Evolutionary conservation across 371 early-diverging fungal species (phyloP), one percentile per base, ranked within the genome.

Genomic region (Cokeromyces recurvatus): DNA sequence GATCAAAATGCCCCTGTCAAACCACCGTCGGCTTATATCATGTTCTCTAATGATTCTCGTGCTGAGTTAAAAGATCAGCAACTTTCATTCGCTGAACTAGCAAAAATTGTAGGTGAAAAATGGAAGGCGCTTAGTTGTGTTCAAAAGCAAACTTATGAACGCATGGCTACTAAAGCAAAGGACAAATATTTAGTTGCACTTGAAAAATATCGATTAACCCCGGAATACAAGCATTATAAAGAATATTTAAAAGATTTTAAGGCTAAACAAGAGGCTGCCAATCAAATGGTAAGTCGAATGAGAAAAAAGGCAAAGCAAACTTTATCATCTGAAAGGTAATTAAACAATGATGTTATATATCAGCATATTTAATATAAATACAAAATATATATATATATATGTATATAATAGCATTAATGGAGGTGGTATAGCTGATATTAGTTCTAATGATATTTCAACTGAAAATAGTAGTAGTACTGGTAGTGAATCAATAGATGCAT

Each of bases 11-110:
- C 71, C 1, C 78, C 78, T 17, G 37, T 59, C 12, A 77, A 77
- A 39, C 78, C 78, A 11, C 60, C 62, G 3, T 76, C 78, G 0
- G 78, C 78, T 1, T 77, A 77, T 36, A 71, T 77, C n/a, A 64
- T 68, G 62, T 77, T 72, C 29, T 66, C 75, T 15, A 70, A 73
- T 42, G 48, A 62, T 20, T 58, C 71, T 15, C 60, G 78, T 12
- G 57, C 55, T 12, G 57, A 73, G 22, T 41, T 67, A 2, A 58
- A 62, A 25, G 53, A 67, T 15, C 48, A 64, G 22, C 62, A 66
- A 23, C 50, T 72, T 23, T 55, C 64, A 0, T 76, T 76, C 55
- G 56, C 68, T 12, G 73, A 76, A 21, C 38, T 73, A 8, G 73
- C 77, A 0, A 65, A 68, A 16, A 59, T 62, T 6, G 74, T 74